Base-by-base conservation (phyloP, 768 basidiomycete species). In the Podaxis pistillaris region DNA sequence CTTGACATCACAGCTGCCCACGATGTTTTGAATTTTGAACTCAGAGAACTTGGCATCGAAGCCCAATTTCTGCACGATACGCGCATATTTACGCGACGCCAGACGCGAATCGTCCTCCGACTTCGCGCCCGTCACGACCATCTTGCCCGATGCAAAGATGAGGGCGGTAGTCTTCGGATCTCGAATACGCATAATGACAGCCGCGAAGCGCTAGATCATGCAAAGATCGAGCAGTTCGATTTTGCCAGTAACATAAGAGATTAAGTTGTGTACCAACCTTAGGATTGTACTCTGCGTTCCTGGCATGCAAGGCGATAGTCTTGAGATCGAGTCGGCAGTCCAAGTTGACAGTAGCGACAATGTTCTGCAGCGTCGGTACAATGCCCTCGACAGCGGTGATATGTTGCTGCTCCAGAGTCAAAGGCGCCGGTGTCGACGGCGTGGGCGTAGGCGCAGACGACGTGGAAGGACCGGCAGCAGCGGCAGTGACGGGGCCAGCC, bases 1-100 rank as follows among this genome's bases (percentile, higher is more conserved):
- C 79, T 96, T 96, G 72, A 98, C 96, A 73, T 99, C 96, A 76
- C 96, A 98, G 72, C 88, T 91, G 51, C 96, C 96, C 37, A 98
- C 97, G 53, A 98, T 98, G 76, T 98, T 99, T 82, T 98, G 96
- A 56, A 98, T 98, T 80, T 98, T 99, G 82, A 98, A 98, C 76
- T 99, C 96, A 44, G 93, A 94, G 75, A 98, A 98, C 79, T 98
- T 98, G 69, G 96, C 96, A 66, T 98, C 96, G 77, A 99, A 99
- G 30, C 97, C 97, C 58, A 98, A 89, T 77, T 99, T 98, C 81
- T 98, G 97, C 44, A 99, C 95, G 72, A 99, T 99, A 57, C 97
- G 90, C 51, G 97, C 97, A 77, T 98, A 98, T 78, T 99, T 99
- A 73, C 96, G 89, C 69, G 95, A 96, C 56, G 97, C 96, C 65